phyloP scores from a whole-genome alignment of 192 early-diverging fungal species.

The Gorgonomyces haynaldii region DNA sequence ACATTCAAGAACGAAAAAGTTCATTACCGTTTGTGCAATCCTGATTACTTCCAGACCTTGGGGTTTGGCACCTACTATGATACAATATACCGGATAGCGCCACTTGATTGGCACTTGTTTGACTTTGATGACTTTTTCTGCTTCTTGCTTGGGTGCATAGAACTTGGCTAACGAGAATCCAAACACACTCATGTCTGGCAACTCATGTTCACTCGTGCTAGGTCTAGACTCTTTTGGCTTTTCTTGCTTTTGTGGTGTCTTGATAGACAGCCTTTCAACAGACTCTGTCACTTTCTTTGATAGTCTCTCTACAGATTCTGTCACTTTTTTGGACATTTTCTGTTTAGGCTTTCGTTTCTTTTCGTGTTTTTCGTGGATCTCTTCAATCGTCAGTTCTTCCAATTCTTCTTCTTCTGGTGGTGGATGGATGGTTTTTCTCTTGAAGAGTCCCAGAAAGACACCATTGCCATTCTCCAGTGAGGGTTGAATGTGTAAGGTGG shows the following conservation, averaged over 20 bases:
- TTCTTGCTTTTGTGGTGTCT: too few species aligned
- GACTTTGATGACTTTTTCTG: too few species aligned
- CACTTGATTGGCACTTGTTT: neutral
- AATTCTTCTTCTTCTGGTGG: conserved; percentile 3
- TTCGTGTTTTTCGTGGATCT: conserved; percentile 3
- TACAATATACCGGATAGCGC: conserved; percentile 4
- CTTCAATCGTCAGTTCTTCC: conserved; percentile 5
- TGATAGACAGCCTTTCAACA: too few species aligned
- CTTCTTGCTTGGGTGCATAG: neutral
- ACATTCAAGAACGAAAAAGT: neutral
- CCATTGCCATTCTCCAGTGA: conserved; percentile 68
- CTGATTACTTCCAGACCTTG: conserved; percentile 7
- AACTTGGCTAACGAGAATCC: neutral
- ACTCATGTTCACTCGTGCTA: too few species aligned
- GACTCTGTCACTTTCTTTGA: neutral
- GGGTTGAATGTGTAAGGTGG: conserved; percentile 32
- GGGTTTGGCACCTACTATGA: conserved; percentile 8
- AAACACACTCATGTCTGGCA: too few species aligned
- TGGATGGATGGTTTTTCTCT: too few species aligned
- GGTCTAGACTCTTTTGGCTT: too few species aligned
- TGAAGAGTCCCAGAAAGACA: conserved; percentile 85
- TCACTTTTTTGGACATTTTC: conserved; percentile 5
- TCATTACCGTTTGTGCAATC: neutral
- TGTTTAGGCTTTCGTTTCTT: too few species aligned
- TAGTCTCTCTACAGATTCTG: conserved; percentile 7